Percentiles rank a stretch among this genome's conserved stretches.
These are phyloP conservation scores for Exobasidium rhododendri DNA, from an alignment of 1,284 basidiomycete genomes.

Conservation along the genomic window DNA sequence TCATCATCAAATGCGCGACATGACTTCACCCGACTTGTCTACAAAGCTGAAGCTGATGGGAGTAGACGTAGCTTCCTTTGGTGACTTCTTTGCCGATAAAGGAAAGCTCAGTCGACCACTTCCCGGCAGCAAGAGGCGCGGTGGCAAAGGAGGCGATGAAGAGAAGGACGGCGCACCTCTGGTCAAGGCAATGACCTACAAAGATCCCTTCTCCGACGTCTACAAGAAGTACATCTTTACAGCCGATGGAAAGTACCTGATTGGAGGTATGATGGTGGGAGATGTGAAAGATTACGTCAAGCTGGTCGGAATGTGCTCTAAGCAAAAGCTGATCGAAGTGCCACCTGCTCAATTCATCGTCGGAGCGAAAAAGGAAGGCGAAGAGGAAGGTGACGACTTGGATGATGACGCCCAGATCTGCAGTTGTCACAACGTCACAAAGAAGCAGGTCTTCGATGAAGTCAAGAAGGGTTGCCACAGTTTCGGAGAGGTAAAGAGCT, in stretches of 20 bases:
- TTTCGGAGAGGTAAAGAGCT: slow-evolving; percentile 64
- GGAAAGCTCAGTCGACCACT: slow-evolving; percentile 51
- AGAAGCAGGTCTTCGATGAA: slow-evolving; percentile 63
- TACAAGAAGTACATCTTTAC: slow-evolving; percentile 73
- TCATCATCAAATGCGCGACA: slow-evolving; percentile 58
- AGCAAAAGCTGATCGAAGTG: slow-evolving; percentile 68
- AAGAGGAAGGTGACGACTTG: slow-evolving; percentile 66
- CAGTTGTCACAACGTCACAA: slow-evolving; percentile 69
- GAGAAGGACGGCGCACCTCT: slow-evolving; percentile 14
- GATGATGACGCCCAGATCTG: slow-evolving; percentile 72
- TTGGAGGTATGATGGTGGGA: slow-evolving; percentile 79
- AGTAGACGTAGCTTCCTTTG: slow-evolving; percentile 69
- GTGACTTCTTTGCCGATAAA: slow-evolving; percentile 71
- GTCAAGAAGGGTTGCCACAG: slow-evolving; percentile 62
- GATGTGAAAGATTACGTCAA: slow-evolving; percentile 71
- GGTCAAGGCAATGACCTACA: slow-evolving; percentile 67
- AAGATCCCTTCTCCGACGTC: slow-evolving; percentile 65
- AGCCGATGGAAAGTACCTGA: slow-evolving; percentile 68
- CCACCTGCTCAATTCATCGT: slow-evolving; percentile 69
- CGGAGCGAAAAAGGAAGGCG: slow-evolving; percentile 61
- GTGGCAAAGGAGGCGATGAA: background rate
- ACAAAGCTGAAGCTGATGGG: slow-evolving; percentile 71
- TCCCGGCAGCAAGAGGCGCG: slow-evolving; percentile 29
- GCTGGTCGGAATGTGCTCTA: slow-evolving; percentile 69
- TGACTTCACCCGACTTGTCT: slow-evolving; percentile 65